phyloP scores from a whole-genome alignment of 1,139 yeast species.

The Hyphopichia burtonii region DNA sequence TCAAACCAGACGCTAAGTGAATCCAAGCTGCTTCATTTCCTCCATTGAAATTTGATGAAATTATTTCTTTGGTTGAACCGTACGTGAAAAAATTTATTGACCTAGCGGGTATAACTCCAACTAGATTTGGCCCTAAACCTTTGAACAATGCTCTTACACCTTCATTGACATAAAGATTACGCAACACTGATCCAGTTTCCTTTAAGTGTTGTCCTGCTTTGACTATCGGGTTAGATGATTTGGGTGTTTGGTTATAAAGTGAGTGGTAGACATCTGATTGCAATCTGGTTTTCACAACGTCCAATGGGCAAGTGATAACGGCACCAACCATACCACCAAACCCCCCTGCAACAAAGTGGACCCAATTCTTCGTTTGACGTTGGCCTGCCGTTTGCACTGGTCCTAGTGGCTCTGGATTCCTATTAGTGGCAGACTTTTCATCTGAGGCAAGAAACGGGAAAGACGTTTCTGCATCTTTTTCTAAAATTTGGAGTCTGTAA shows the following conservation, averaged over 20 bases:
- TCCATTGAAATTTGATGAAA: conserved; percentile 62
- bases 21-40: conserved; percentile 83
- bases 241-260: conserved; percentile 40
- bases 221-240: conserved; percentile 37
- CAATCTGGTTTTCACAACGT: conserved; percentile 91
- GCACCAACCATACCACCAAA: conserved; percentile 99
- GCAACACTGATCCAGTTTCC: conserved; percentile 77
- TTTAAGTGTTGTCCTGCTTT: conserved; percentile 67
- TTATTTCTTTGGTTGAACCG: conserved; percentile 80
- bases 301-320: conserved; percentile 88
- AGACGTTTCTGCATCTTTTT: conserved; percentile 57
- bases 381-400: conserved; percentile 3
- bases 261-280: conserved; percentile 77
- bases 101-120: conserved; percentile 98
- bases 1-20: conserved; percentile 84
- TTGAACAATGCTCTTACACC: conserved; percentile 86
- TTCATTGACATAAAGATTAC: conserved; percentile 67
- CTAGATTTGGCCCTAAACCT: conserved; percentile 94
- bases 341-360: conserved; percentile 99
- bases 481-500: conserved; percentile 27
- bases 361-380: conserved; percentile 71
- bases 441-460: conserved; percentile 67
- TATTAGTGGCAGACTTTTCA: conserved; percentile 55
- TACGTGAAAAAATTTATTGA: conserved; percentile 96
- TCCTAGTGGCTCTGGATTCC: conserved; percentile 29